phyloP scores from a whole-genome alignment of 2,329 filamentous ascomycete genomes.

The Colletotrichum lini region DNA sequence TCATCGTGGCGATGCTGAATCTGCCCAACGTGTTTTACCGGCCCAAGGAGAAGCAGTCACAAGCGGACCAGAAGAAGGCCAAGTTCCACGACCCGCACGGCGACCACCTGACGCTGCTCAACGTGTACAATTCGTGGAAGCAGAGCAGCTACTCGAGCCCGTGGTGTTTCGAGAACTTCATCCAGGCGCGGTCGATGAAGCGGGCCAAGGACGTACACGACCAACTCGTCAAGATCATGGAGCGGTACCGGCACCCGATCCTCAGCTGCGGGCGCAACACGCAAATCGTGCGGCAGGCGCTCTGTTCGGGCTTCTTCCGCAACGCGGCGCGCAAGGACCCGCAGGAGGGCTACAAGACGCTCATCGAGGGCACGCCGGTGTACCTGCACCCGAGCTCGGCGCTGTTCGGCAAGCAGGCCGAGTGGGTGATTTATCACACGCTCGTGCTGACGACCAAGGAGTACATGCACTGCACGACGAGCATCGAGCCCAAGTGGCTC shows the following conservation, averaged over 20 bases:
- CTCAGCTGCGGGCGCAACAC: slow-evolving; percentile 91
- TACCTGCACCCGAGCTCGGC: slow-evolving; percentile 94
- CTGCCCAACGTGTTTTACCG: slow-evolving; percentile 92
- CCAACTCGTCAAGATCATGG: slow-evolving; percentile 94
- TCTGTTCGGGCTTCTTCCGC: slow-evolving; percentile 96
- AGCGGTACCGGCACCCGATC: slow-evolving; percentile 87
- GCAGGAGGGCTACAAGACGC: slow-evolving; percentile 96
- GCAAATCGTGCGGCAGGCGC: slow-evolving; percentile 86
- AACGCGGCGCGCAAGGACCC: slow-evolving; percentile 96
- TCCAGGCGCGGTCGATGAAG: slow-evolving; percentile 90
- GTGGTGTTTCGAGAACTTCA: slow-evolving; percentile 99
- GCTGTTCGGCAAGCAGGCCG: slow-evolving; percentile 94
- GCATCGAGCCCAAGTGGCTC: slow-evolving; percentile 94
- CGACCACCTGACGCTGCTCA: slow-evolving; percentile 94
- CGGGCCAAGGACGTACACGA: slow-evolving; percentile 93
- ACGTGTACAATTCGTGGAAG: slow-evolving; percentile 99
- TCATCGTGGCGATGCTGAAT: slow-evolving; percentile 94
- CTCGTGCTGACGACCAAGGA: slow-evolving; percentile 95
- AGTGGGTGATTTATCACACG: slow-evolving; percentile 95
- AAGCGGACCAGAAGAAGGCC: slow-evolving; percentile 96
- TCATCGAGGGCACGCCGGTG: slow-evolving; percentile 94
- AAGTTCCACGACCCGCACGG: slow-evolving; percentile 97
- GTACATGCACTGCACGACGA: slow-evolving; percentile 96
- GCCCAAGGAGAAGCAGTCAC: slow-evolving; percentile 95
- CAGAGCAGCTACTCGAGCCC: slow-evolving; percentile 83